Evolutionary conservation across 2,329 filamentous ascomycete genomes (phyloP).

Genomic region (Lasiodiplodia sp.): DNA sequence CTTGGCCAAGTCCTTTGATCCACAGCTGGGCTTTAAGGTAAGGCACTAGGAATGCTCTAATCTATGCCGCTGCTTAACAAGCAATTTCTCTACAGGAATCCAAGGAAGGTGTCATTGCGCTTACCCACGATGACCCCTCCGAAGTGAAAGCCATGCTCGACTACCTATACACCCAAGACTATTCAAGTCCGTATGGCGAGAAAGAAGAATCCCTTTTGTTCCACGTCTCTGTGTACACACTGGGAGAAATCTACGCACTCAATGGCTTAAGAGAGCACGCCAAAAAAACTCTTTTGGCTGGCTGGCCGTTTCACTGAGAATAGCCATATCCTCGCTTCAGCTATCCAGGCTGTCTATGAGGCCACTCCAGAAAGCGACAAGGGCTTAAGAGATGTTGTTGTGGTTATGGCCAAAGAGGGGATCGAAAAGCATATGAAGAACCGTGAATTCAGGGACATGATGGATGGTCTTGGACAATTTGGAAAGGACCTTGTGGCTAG

Average conservation of each 20-base stretch:
- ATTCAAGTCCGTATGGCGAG: not conserved
- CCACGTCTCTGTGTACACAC: not conserved
- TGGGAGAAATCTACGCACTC: slow-evolving; percentile 9
- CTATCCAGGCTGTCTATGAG: not conserved
- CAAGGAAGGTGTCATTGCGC: not conserved
- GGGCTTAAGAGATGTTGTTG: not conserved
- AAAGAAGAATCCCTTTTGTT: not conserved
- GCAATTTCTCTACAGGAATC: not conserved
- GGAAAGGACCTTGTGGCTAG: not conserved
- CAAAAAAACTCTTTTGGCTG: not conserved
- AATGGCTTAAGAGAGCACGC: not conserved
- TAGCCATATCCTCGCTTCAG: not conserved
- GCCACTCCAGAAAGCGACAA: not conserved
- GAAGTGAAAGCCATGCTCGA: not conserved
- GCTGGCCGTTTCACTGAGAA: no score
- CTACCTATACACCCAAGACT: not conserved
- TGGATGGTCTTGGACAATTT: not conserved
- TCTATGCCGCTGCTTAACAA: not conserved
- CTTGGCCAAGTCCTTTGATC: not conserved
- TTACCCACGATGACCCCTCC: not conserved
- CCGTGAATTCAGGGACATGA: not conserved
- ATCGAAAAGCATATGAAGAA: not conserved
- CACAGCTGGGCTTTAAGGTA: not conserved
- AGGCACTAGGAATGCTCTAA: no score
- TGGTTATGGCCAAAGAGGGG: not conserved